These are phyloP conservation scores for Botrytis hyacinthi DNA, from an alignment of 2,329 filamentous ascomycete genomes.

Conservation along the genomic window DNA sequence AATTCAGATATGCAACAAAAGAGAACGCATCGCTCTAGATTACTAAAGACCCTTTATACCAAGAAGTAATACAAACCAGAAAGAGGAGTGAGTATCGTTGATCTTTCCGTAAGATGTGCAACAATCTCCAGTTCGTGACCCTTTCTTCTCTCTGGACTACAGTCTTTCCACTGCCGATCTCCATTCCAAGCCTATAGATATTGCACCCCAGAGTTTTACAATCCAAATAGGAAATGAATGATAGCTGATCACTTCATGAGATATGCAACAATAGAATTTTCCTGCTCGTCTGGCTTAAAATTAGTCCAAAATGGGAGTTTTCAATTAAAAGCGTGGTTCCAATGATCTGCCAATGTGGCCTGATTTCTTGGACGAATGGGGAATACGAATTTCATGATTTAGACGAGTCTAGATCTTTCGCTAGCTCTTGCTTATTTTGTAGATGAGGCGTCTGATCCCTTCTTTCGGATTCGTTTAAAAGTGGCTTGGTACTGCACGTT, in stretches of 20 bases:
- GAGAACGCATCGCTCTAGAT: background rate
- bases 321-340: constrained; percentile 9
- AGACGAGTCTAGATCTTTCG: constrained; percentile 17
- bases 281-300: background rate
- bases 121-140: background rate
- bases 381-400: constrained; percentile 18
- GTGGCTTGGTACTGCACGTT: constrained; percentile 4
- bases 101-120: constrained; percentile 16
- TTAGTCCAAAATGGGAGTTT: constrained; percentile 3
- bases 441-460: background rate
- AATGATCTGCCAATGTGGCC: constrained; percentile 17
- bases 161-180: background rate
- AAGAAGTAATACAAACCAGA: background rate
- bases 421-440: constrained; percentile 9
- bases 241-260: background rate
- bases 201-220: background rate
- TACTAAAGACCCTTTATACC: background rate
- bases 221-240: background rate
- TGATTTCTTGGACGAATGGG: constrained; percentile 11
- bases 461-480: constrained; percentile 1
- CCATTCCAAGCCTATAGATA: background rate
- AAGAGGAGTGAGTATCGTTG: constrained; percentile 6
- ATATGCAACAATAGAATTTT: constrained; percentile 4
- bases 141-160: background rate
- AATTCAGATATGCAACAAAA: constrained; percentile 13